phyloP scores from a whole-genome alignment of 768 basidiomycete genomes.

The Punctularia strigosozonata region DNA sequence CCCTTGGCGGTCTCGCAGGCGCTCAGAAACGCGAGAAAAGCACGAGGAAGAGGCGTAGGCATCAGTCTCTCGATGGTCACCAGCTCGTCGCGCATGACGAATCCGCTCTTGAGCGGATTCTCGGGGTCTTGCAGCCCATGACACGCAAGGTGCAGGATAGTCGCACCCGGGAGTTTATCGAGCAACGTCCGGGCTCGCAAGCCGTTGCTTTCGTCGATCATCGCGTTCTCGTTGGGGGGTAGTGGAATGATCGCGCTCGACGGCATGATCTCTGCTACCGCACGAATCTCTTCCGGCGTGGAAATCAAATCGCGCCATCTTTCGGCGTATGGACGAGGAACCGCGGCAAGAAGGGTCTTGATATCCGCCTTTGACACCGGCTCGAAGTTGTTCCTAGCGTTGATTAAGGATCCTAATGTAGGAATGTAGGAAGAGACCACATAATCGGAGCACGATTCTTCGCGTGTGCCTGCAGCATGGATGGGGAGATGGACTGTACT shows the following conservation, averaged over 20 bases:
- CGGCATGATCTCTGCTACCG: not conserved
- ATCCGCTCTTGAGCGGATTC: constrained; percentile 11
- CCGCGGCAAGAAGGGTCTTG: too few species aligned
- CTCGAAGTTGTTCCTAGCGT: not conserved
- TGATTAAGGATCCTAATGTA: not conserved
- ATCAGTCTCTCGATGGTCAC: constrained; percentile 16
- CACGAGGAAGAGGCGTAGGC: constrained; percentile 8
- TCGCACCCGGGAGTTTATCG: too few species aligned
- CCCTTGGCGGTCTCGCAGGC: constrained; percentile 17
- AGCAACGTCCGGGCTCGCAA: not conserved
- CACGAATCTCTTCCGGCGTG: not conserved
- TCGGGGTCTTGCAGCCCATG: constrained; percentile 13
- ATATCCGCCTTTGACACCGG: not conserved
- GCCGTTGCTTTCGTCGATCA: not conserved
- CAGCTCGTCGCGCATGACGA: constrained; percentile 10
- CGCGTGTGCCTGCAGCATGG: not conserved
- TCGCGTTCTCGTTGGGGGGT: not conserved
- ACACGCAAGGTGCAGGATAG: constrained; percentile 15
- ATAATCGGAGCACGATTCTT: not conserved
- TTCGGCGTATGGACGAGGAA: too few species aligned
- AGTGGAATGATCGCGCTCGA: not conserved
- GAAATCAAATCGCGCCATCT: not conserved
- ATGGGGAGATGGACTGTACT: not conserved
- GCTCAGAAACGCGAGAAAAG: constrained; percentile 25
- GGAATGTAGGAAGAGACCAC: not conserved